These are phyloP conservation scores for Betula pendula DNA, from an alignment of 306 rosid genomes.

Conservation along the genomic window DNA sequence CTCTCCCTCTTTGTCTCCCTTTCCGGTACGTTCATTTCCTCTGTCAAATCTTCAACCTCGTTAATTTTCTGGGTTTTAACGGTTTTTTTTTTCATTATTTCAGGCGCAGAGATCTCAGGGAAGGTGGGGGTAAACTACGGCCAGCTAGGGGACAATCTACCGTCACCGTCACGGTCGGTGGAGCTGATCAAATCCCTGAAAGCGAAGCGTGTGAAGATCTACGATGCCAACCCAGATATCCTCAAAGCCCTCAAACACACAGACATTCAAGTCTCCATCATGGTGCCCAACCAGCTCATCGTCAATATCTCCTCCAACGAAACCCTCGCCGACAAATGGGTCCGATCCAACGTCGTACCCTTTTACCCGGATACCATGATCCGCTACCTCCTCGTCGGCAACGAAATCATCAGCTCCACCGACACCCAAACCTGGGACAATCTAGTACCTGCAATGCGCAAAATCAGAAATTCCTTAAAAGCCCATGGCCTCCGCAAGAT, in stretches of 20 bases:
- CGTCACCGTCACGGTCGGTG: constrained; percentile 48
- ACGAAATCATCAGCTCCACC: constrained; percentile 56
- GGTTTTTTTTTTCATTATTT: not conserved
- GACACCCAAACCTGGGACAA: constrained; percentile 42
- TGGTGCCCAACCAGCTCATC: constrained; percentile 73
- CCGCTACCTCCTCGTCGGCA: constrained; percentile 81
- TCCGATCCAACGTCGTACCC: constrained; percentile 49
- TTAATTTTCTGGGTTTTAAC: not conserved
- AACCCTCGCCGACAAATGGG: constrained; percentile 59
- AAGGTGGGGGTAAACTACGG: constrained; percentile 73
- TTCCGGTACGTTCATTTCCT: constrained; percentile 35
- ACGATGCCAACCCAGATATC: constrained; percentile 51
- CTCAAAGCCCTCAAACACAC: constrained; percentile 57
- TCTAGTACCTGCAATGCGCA: constrained; percentile 68
- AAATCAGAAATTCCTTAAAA: constrained; percentile 44
- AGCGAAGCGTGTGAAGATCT: constrained; percentile 65
- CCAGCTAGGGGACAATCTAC: constrained; percentile 71
- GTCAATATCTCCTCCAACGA: constrained; percentile 54
- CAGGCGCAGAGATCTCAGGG: constrained; percentile 50
- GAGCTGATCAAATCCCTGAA: constrained; percentile 48
- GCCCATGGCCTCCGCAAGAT: constrained; percentile 41
- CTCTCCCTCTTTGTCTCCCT: constrained; percentile 34
- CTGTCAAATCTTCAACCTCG: not conserved
- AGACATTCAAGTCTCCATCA: constrained; percentile 51
- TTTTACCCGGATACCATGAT: constrained; percentile 53